These are phyloP conservation scores for Tausonia pullulans DNA, from an alignment of 1,284 basidiomycete species.

Conservation along the genomic window DNA sequence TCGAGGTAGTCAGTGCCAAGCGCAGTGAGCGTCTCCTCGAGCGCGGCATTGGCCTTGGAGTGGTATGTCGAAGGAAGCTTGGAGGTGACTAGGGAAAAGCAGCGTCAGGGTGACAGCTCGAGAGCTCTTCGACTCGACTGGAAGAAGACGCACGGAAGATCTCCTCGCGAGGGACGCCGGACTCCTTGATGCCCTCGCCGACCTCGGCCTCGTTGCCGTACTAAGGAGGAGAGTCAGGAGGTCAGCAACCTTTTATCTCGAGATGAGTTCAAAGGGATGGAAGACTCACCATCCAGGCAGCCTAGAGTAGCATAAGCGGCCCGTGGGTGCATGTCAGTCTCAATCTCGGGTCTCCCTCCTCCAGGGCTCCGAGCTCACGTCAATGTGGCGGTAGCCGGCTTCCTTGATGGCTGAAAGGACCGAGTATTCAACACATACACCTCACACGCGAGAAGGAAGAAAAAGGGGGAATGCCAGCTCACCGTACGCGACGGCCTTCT, in stretches of 20 bases:
- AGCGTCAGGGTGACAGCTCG: no score
- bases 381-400: slow-evolving; percentile 36
- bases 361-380: not conserved
- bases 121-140: slow-evolving; percentile 44
- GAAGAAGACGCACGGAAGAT: slow-evolving; percentile 47
- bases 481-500: slow-evolving; percentile 32
- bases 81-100: not conserved
- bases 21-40: slow-evolving; percentile 59
- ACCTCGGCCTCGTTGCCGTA: slow-evolving; percentile 40
- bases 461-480: no score
- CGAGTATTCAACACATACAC: no score
- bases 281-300: no score
- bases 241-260: not conserved
- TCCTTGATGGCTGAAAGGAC: slow-evolving; percentile 22
- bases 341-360: no score
- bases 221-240: slow-evolving; percentile 59
- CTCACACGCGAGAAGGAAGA: no score
- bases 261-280: no score
- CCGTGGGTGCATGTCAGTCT: no score
- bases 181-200: slow-evolving; percentile 6
- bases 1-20: slow-evolving; percentile 55
- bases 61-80: not conserved
- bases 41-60: slow-evolving; percentile 18
- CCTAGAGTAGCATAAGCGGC: not conserved
- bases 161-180: slow-evolving; percentile 48